Evolutionary conservation across 177 flowering plant species (phyloP), one percentile per base, ranked within the genome.

Genomic region (Vitis hybrid): DNA sequence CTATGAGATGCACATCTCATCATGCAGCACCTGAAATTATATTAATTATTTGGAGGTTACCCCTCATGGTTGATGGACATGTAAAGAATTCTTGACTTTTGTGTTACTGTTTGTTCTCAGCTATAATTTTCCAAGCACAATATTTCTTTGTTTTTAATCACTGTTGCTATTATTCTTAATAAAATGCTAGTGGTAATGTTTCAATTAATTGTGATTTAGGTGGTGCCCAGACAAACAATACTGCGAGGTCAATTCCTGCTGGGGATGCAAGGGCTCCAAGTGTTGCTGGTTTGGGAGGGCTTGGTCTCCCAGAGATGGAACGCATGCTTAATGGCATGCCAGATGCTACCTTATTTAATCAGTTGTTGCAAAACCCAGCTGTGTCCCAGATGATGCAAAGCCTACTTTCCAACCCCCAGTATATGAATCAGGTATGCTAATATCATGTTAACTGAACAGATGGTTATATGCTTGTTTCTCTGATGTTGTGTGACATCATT

Each of bases 321-420:
- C 78, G 76, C 17, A 77, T 86, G 83, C 27, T 82, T 62, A 77
- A 77, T 75, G 90, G 89, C 67, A 65, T 75, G 72, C 89, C 85
- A 55, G 97, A 89, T 82, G 40, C 86, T 51, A 52, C 86, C 58
- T 18, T 40, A 24, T 21, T 87, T 78, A 85, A 74, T 74, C 95
- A 90, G 77, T 21, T 89, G 17, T 69, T 88, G 88, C 93, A 92
- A 74, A 90, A 83, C 70, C 97, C 97, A 54, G 88, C 87, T 48
- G 60, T 92, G 51, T 79, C 88, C 3, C 97, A 90, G 76, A 86
- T 90, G 82, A 84, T 88, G 88, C 97, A 92, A 74, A 86, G 81
- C 79, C 54, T 90, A 59, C 81, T 92, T 30, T 89, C 97, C 8
- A 84, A 89, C 64, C 97, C 95, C 54, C 91, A 90, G 69, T 85